These are phyloP conservation scores for Sicyos edulis DNA, from an alignment of 306 rosid species.

Conservation along the genomic window DNA sequence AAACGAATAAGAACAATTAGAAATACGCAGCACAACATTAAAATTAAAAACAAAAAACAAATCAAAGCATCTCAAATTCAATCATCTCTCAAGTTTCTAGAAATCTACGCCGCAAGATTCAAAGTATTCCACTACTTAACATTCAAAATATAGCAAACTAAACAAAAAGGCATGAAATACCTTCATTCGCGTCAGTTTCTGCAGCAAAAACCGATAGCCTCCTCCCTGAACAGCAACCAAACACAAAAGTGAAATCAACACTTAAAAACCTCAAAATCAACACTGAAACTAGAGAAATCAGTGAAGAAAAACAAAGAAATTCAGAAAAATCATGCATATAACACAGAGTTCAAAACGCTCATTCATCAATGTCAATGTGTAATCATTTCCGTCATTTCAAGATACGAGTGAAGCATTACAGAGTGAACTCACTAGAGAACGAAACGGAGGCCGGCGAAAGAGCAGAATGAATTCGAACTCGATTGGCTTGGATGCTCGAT, in stretches of 20 bases:
- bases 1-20: background rate
- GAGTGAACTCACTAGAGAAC: slow-evolving; percentile 47
- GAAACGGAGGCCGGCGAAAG: slow-evolving; percentile 35
- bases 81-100: background rate
- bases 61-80: background rate
- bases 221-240: slow-evolving; percentile 35
- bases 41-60: background rate
- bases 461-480: slow-evolving; percentile 30
- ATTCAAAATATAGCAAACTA: background rate
- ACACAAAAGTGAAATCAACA: background rate
- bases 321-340: background rate
- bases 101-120: background rate
- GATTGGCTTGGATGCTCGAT: slow-evolving; percentile 25
- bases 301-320: background rate
- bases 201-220: slow-evolving; percentile 50
- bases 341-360: background rate
- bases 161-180: slow-evolving; percentile 21
- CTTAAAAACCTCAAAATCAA: background rate
- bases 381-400: background rate
- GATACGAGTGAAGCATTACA: slow-evolving; percentile 8
- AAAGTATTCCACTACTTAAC: background rate
- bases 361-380: background rate
- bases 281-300: background rate
- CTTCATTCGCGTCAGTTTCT: slow-evolving; percentile 58
- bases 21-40: slow-evolving; percentile 8